These are phyloP conservation scores for Botryosphaeria dothidea DNA, from an alignment of 2,329 filamentous ascomycete genomes.

Conservation along the genomic window DNA sequence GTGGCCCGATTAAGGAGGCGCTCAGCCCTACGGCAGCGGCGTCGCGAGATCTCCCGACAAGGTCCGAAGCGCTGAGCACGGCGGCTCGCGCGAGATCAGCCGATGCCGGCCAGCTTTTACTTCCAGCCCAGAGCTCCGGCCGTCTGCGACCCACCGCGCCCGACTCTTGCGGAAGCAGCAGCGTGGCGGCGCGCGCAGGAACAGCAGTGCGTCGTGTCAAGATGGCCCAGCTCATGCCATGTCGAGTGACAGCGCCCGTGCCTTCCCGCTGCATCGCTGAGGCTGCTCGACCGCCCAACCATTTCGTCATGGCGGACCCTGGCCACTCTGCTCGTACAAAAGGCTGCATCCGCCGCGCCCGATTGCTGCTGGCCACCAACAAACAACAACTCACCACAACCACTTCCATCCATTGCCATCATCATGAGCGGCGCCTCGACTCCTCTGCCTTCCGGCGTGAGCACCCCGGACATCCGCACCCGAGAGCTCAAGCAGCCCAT, in stretches of 20 bases:
- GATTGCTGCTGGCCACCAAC: neutral
- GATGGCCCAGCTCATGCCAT: constrained; percentile 15
- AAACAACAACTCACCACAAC: neutral
- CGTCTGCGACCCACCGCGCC: neutral
- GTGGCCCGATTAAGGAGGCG: constrained; percentile 15
- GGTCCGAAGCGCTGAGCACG: neutral
- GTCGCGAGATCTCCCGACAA: constrained; percentile 12
- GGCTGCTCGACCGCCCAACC: neutral
- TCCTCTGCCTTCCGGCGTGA: constrained; percentile 15
- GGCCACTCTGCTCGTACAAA: constrained; percentile 9
- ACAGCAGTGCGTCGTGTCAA: constrained; percentile 6
- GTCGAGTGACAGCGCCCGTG: constrained; percentile 13
- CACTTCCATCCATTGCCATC: constrained; percentile 3
- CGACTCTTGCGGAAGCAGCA: neutral
- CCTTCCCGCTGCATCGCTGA: neutral
- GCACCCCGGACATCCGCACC: constrained; percentile 39
- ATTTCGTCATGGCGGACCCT: constrained; percentile 18
- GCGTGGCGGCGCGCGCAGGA: constrained; percentile 7
- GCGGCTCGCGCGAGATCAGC: constrained; percentile 17
- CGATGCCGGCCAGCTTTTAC: constrained; percentile 16
- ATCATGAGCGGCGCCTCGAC: constrained; percentile 19
- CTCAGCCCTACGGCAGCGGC: constrained; percentile 14
- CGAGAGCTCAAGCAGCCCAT: constrained; percentile 46
- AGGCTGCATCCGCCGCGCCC: neutral
- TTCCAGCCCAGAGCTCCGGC: constrained; percentile 5